Evolutionary conservation across 2,329 filamentous ascomycete species (phyloP).

Genomic region (Ilyonectria sp.): DNA sequence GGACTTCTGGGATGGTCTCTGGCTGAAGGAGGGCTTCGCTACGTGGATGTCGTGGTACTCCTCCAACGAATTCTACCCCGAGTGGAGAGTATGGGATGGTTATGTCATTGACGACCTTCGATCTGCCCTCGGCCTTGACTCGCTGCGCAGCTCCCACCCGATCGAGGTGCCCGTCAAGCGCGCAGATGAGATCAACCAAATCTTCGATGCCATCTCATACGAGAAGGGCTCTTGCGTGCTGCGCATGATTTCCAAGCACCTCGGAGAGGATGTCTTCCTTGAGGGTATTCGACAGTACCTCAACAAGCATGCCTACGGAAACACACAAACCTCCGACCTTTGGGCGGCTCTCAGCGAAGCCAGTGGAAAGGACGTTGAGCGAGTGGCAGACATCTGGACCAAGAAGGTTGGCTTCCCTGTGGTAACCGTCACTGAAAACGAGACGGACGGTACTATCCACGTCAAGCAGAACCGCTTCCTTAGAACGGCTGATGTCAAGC

Average conservation of each 20-base stretch:
- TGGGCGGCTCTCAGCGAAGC: constrained; percentile 91
- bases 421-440: constrained; percentile 80
- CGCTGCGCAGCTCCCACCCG: constrained; percentile 92
- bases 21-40: constrained; percentile 95
- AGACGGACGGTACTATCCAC: constrained; percentile 79
- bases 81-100: constrained; percentile 98
- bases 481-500: constrained; percentile 91
- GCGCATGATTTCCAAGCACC: constrained; percentile 96
- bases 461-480: constrained; percentile 97
- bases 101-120: constrained; percentile 96
- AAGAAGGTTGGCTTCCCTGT: constrained; percentile 97
- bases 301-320: constrained; percentile 96
- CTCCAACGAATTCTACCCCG: constrained; percentile 94
- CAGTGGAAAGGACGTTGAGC: constrained; percentile 90
- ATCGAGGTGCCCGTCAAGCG: constrained; percentile 97
- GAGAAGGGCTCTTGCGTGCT: constrained; percentile 96
- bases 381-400: constrained; percentile 96
- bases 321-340: constrained; percentile 91
- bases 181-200: constrained; percentile 97
- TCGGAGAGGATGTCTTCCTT: constrained; percentile 93
- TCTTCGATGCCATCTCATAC: constrained; percentile 98
- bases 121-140: constrained; percentile 89
- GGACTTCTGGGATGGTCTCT: constrained; percentile 98
- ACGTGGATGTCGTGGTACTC: constrained; percentile 74
- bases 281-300: constrained; percentile 92